phyloP scores from a whole-genome alignment of 2,329 filamentous ascomycete species.

The Pyrenophora seminiperda region DNA sequence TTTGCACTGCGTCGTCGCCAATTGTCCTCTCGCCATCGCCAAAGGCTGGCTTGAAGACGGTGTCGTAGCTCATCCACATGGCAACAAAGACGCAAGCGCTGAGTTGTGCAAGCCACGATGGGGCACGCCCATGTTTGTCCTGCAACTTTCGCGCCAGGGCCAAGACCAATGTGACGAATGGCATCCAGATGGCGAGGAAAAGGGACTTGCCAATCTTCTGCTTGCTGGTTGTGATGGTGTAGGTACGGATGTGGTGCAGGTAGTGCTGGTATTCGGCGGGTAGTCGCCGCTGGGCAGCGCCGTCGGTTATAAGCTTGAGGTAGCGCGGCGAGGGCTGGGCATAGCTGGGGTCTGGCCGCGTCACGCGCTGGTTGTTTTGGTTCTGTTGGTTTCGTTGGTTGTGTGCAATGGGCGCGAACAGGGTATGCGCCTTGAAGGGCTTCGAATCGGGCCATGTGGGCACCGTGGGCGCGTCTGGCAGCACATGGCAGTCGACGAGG shows the following conservation, averaged over 20 bases:
- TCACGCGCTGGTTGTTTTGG: conserved; percentile 50
- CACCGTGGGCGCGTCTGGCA: conserved; percentile 64
- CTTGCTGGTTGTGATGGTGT: conserved; percentile 67
- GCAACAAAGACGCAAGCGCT: conserved; percentile 60
- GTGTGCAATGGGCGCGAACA: conserved; percentile 66
- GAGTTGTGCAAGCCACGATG: conserved; percentile 66
- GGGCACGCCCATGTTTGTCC: conserved; percentile 69
- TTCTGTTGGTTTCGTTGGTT: conserved; percentile 26
- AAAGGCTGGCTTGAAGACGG: conserved; percentile 68
- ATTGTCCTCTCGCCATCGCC: conserved; percentile 81
- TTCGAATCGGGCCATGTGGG: conserved; percentile 65
- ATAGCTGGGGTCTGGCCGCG: conserved; percentile 70
- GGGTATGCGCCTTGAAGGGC: conserved; percentile 82
- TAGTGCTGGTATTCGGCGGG: conserved; percentile 79
- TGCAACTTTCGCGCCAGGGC: conserved; percentile 57
- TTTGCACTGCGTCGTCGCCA: conserved; percentile 25
- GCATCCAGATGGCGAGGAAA: conserved; percentile 65
- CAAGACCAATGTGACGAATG: conserved; percentile 62
- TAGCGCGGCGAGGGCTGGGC: conserved; percentile 86
- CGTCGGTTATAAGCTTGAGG: conserved; percentile 76
- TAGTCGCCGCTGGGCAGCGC: conserved; percentile 78
- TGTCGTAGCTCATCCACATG: conserved; percentile 70
- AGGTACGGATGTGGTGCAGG: conserved; percentile 70
- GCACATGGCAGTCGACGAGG: conserved; percentile 74
- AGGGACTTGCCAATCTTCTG: conserved; percentile 70